Evolutionary conservation across 768 basidiomycete species (phyloP), one percentile per base, ranked within the genome.

Genomic region (Naganishia vaughanmartiniae): DNA sequence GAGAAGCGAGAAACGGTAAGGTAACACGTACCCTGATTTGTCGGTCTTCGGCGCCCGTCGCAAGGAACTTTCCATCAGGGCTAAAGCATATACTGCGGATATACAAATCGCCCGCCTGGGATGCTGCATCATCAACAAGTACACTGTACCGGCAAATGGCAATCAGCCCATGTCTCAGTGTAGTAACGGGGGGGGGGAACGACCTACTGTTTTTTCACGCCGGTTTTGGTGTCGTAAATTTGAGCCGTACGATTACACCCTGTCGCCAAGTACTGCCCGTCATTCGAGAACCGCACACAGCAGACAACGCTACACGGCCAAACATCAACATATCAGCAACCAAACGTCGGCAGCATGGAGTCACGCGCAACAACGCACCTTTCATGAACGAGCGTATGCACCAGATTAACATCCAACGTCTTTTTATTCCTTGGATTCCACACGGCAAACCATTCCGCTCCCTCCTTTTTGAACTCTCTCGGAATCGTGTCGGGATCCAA

Each of bases 181-280:
- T 21, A 6, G 24, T 12, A 7, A 21, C 21, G 24, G 17, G 17
- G 9, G 55, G 54, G 9, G 4, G 26, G 15, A 34, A 11, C 51
- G 24, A 73, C 88, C 67, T 74, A 93, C 93, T 90, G 93, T 34
- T 89, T 89, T 83, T 91, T 92, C 0, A 77, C 80, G 9, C 94
- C 94, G 0, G 90, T 89, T 82, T 90, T 90, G 31, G 90, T 90
- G 78, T 97, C 92, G 79, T 91, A 97, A 69, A 98, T 93, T 81
- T 96, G 93, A 24, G 93, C 92, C 0, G 92, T 92, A 51, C 92
- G 86, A 82, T 98, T 98, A 83, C 94, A 98, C 15, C 95, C 95
- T 4, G 95, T 97, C 34, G 95, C 95, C 36, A 97, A 86, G 72
- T 85, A 88, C 80, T 91, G 92, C 31, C 94, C 92, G 81, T 98